These are phyloP conservation scores for Solanum infundibuliforme DNA, from an alignment of 257 asterid species.

Conservation along the genomic window DNA sequence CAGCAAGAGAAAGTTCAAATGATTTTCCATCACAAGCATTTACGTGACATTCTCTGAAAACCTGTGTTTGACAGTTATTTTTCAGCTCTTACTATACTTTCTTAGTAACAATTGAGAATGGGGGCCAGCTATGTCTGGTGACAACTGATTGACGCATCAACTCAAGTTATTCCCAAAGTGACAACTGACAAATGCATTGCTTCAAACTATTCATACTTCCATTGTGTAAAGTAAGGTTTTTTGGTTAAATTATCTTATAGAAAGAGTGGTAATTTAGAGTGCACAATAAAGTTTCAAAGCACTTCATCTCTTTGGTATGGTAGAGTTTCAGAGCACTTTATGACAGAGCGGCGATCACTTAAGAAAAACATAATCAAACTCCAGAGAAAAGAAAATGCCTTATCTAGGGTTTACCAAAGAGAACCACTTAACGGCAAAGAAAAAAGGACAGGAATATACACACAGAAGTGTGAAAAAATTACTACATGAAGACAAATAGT, in stretches of 20 bases:
- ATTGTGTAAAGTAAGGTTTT: neutral
- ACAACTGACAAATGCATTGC: neutral
- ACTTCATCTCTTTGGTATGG: neutral
- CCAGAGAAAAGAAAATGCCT: neutral
- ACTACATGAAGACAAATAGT: neutral
- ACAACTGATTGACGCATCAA: neutral
- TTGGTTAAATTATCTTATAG: neutral
- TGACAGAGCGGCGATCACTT: neutral
- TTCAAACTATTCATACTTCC: neutral
- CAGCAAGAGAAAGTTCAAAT: slow-evolving; percentile 61
- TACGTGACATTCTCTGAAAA: slow-evolving; percentile 64
- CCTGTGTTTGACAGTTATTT: slow-evolving; percentile 23
- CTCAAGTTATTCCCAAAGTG: neutral
- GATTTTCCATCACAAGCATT: slow-evolving; percentile 44
- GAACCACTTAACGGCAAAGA: neutral
- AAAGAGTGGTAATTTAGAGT: neutral
- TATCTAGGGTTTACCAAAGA: neutral
- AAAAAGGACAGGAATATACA: neutral
- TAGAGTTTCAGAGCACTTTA: neutral
- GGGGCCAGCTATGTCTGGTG: neutral
- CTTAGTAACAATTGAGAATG: neutral
- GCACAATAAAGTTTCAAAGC: neutral
- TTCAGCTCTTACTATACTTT: neutral
- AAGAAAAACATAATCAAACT: neutral
- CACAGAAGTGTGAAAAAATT: neutral